Evolutionary conservation across 2,329 filamentous ascomycete species (phyloP), one percentile per base, ranked within the genome.

Genomic region (Talaromyces sp.): DNA sequence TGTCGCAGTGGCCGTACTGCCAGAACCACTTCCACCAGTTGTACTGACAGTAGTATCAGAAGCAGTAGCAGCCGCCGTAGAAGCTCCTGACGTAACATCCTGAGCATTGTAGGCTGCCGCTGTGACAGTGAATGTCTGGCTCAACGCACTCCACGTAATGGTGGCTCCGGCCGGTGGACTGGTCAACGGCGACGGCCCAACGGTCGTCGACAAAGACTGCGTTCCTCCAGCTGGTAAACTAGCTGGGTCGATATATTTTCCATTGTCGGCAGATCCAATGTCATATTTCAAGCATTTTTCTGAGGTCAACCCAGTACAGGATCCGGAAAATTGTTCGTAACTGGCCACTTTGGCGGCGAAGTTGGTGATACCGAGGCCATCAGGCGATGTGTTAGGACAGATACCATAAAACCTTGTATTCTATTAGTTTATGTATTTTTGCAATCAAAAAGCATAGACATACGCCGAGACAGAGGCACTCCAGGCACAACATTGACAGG

Each of bases 391-490:
- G 50, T 72, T 52, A 2, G 74, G 74, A 58, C 75, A 76, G 52
- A 75, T 68, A 33, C 71, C 65, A 62, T 68, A 70, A 36, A 58
- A 70, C 63, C 34, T 70, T 74, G 53, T 53, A 18, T 27, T 12
- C 5, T 5, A 5, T 36, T 36, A 36, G 34, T 36, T 16, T 12
- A 36, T 16, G 34, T 2, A 5, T 5, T 16, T 36, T 4, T 34
- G 31, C 34, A 36, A 36, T 16, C 12, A 36, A 36, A 5, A 7
- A 14, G 3, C 10, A 10, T 2, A 12, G n/a, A 53, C 69, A 47
- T 69, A 75, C 74, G 69, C 70, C n/a, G 74, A 76, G 52, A 75
- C 66, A 31, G 68, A 68, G 27, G 72, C 73, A 31, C 74, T 76
- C 18, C 72, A 69, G 12, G 68, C 70, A 44, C 75, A 77, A 64